Evolutionary conservation across 169 alveolate species (phyloP), one percentile per base, ranked within the genome.

Genomic region (Eimeria maxima): DNA sequence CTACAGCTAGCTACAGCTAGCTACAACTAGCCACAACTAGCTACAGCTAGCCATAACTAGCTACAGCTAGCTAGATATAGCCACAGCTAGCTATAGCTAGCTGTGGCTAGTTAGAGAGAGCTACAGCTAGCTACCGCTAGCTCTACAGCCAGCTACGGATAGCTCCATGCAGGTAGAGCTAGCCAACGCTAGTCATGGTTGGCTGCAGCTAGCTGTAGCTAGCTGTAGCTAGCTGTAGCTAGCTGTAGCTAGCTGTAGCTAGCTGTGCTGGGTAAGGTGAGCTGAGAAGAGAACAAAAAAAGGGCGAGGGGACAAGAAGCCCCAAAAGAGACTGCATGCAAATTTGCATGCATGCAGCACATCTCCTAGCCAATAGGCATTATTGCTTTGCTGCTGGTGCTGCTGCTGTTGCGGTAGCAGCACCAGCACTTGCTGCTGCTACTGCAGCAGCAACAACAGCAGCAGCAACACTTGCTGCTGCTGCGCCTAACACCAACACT

Each of bases 201-300:
- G 22, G 29, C 88, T 10, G 13, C 14, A 76, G 60, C 53, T 38
- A 38, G 88, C 60, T 38, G 18, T 33, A 69, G 80, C 80, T 69
- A 76, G 87, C 57, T 76, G n/a, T 7, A 76, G 87, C 87, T 42
- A 76, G 60, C 87, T 11, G 18, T 33, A 69, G 80, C 80, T 69
- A 69, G 80, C 80, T 69, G 27, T 33, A 69, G 80, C 80, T 69
- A 69, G 87, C 87, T 76, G 22, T 13, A 76, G 87, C 87, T 76
- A 76, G 55, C 87, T 76, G 87, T 14, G 87, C 87, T 29, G 87
- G 60, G 87, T 14, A 18, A 4, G 87, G 87, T 57, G 29, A 14
- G 57, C 33, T 8, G 5, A 11, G 57, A 33, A 10, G 3, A 8
- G 47, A 7, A 38, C 87, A 18, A 44, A 76, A 8, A 76, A 76